Conservation (phyloP, 805 yeast species). For the Ogataea sp. region DNA sequence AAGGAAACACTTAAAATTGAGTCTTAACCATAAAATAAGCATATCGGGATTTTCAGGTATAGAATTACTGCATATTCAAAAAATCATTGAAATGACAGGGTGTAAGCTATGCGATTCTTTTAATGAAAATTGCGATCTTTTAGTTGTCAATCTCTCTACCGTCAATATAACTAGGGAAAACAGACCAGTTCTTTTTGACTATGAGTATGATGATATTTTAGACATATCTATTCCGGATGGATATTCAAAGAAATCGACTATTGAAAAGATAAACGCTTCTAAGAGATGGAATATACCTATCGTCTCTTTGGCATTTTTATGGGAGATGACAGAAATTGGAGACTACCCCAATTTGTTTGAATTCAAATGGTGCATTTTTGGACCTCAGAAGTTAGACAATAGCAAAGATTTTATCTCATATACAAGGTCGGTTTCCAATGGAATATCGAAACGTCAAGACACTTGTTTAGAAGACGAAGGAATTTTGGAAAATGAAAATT, state of each 20-base stretch:
- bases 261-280: conserved; percentile 49
- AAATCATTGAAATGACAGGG: conserved; percentile 48
- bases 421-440: conserved; percentile 11
- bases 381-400: conserved; percentile 17
- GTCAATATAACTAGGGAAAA: conserved; percentile 32
- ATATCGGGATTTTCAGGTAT: conserved; percentile 23
- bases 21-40: conserved; percentile 23
- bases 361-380: conserved; percentile 48
- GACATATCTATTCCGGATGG: conserved; percentile 3
- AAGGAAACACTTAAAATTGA: conserved; percentile 16
- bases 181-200: conserved; percentile 34
- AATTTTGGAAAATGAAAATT: neutral
- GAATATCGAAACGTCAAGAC: conserved; percentile 5
- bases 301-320: conserved; percentile 45
- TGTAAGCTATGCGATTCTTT: conserved; percentile 43
- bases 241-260: conserved; percentile 30
- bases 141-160: conserved; percentile 44
- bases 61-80: conserved; percentile 30
- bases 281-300: conserved; percentile 51
- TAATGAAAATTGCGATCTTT: conserved; percentile 42
- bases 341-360: conserved; percentile 33
- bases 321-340: conserved; percentile 38
- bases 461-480: neutral
- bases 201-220: conserved; percentile 25
- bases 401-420: conserved; percentile 13